Evolutionary conservation across 768 basidiomycete species (phyloP).

Genomic region (Pisolithus sp.): DNA sequence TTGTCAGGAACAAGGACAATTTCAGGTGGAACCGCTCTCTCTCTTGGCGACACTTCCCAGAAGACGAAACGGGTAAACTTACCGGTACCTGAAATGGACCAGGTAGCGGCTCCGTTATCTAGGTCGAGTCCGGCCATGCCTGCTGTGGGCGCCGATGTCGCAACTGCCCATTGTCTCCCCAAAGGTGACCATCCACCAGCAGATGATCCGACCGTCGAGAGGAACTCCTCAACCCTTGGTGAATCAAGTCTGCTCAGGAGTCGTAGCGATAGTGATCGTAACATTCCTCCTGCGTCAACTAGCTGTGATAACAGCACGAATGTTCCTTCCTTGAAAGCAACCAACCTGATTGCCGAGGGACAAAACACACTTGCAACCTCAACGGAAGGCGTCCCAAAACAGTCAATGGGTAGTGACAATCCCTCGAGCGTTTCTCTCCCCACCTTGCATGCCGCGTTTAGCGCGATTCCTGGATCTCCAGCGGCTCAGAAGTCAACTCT

Average conservation of each 20-base stretch:
- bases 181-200: neutral
- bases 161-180: slow-evolving; percentile 5
- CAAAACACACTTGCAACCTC: neutral
- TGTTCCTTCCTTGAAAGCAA: neutral
- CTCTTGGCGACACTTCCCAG: neutral
- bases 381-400: neutral
- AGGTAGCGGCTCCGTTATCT: neutral
- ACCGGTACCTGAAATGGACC: neutral
- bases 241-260: neutral
- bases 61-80: neutral
- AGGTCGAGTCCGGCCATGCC: neutral
- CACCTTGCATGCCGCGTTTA: neutral
- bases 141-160: neutral
- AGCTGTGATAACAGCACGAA: neutral
- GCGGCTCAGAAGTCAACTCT: no score
- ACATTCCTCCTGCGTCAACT: neutral
- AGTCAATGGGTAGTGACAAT: neutral
- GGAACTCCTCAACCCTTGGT: neutral
- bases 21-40: neutral
- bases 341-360: neutral
- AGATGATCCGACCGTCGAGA: neutral
- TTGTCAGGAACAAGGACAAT: slow-evolving; percentile 5
- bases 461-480: neutral
- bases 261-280: neutral
- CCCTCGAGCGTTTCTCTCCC: neutral